Conservation (phyloP, 2,329 filamentous ascomycete genomes). For the Catunica adiposa region DNA sequence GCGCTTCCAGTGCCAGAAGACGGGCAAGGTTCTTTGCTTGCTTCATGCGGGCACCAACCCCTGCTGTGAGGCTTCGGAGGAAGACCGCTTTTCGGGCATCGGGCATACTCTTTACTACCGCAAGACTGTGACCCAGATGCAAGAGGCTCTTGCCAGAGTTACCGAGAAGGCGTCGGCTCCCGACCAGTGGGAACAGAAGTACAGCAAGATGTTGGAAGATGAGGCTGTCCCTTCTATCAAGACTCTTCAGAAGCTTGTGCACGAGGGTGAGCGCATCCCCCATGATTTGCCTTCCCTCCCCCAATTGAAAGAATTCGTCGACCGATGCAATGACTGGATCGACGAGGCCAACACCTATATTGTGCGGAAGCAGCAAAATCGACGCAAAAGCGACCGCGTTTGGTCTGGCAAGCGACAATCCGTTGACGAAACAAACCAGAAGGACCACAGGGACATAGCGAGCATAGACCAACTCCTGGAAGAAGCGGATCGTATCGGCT, state of each 20-base stretch:
- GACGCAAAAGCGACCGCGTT: slow-evolving; percentile 81
- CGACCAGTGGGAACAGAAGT: slow-evolving; percentile 79
- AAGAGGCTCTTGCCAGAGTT: slow-evolving; percentile 53
- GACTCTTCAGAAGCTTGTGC: slow-evolving; percentile 62
- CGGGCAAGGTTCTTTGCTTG: slow-evolving; percentile 68
- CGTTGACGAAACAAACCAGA: slow-evolving; percentile 62
- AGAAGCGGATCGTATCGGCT: slow-evolving; percentile 73
- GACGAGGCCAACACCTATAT: slow-evolving; percentile 94
- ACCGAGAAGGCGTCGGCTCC: slow-evolving; percentile 74
- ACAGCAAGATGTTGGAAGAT: slow-evolving; percentile 68
- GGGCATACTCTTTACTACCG: slow-evolving; percentile 65
- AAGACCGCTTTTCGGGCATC: slow-evolving; percentile 49
- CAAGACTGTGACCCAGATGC: slow-evolving; percentile 55
- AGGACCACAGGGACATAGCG: slow-evolving; percentile 72
- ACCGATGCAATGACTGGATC: slow-evolving; percentile 93
- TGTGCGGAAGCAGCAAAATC: slow-evolving; percentile 91
- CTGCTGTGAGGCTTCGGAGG: slow-evolving; percentile 56
- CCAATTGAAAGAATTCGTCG: slow-evolving; percentile 75
- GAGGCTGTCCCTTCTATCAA: slow-evolving; percentile 75
- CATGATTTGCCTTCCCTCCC: slow-evolving; percentile 72
- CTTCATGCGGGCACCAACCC: slow-evolving; percentile 63
- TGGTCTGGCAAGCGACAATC: slow-evolving; percentile 61
- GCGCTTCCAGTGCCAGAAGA: slow-evolving; percentile 68
- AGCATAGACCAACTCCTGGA: slow-evolving; percentile 74
- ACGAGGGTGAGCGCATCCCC: slow-evolving; percentile 91